Conservation (phyloP, 2,329 filamentous ascomycete genomes). For the Tolypocladium inflatum region DNA sequence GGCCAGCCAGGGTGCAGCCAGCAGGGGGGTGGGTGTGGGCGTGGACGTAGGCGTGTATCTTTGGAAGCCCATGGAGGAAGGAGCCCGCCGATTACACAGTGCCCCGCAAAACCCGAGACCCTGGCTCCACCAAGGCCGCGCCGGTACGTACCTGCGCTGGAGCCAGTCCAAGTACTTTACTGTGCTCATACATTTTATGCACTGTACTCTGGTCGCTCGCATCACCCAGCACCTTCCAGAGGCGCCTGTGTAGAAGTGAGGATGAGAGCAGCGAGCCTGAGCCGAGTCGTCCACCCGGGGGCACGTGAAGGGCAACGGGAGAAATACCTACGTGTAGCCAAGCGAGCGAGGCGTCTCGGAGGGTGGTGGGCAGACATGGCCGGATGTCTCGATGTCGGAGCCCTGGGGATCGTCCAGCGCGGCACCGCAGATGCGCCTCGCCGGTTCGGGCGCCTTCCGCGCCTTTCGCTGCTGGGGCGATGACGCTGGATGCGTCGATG, state of each 20-base stretch:
- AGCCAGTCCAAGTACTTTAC: background rate
- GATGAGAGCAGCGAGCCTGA: background rate
- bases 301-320: background rate
- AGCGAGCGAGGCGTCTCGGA: background rate
- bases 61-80: background rate
- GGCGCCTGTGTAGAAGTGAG: background rate
- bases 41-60: background rate
- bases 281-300: too few species aligned
- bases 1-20: background rate
- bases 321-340: background rate
- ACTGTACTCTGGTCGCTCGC: background rate
- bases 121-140: background rate
- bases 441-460: background rate
- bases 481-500: too few species aligned
- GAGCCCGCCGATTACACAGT: background rate
- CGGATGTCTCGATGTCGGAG: background rate
- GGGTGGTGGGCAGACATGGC: background rate
- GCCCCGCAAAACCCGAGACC: conserved; percentile 2
- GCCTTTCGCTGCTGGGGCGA: background rate
- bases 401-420: background rate
- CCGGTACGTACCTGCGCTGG: background rate
- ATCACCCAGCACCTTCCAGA: background rate
- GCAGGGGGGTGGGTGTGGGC: background rate
- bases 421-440: background rate
- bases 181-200: accelerated